Evolutionary conservation across 768 basidiomycete species (phyloP).

Genomic region (Guyanaporus albipodus): DNA sequence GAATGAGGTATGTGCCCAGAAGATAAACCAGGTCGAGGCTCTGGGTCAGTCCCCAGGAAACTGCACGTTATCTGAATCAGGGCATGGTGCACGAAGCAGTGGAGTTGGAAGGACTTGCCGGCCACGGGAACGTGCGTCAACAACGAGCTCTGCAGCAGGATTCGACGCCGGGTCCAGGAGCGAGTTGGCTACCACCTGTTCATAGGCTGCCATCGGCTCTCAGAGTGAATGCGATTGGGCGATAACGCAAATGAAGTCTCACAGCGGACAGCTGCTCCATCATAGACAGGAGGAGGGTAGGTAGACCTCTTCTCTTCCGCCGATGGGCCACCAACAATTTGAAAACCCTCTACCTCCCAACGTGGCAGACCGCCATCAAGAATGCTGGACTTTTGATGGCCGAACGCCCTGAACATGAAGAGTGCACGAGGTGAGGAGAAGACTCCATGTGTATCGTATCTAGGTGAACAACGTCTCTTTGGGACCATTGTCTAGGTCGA

Average conservation of each 20-base stretch:
- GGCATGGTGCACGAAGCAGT: background rate
- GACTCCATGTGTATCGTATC: constrained; percentile 87
- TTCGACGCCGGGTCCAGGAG: constrained; percentile 40
- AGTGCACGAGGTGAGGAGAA: constrained; percentile 91
- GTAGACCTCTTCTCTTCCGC: constrained; percentile 22
- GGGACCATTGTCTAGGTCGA: background rate
- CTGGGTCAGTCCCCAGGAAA: constrained; percentile 76
- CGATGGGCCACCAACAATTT: constrained; percentile 39
- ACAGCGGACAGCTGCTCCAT: constrained; percentile 45
- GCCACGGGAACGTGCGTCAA: constrained; percentile 85
- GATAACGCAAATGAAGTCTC: constrained; percentile 33
- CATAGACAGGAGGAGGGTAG: constrained; percentile 55
- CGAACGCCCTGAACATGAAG: constrained; percentile 93
- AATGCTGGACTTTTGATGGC: constrained; percentile 80
- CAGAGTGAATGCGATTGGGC: constrained; percentile 25
- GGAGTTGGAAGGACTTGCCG: constrained; percentile 45
- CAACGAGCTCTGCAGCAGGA: constrained; percentile 58
- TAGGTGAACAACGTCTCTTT: constrained; percentile 28
- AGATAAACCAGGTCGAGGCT: constrained; percentile 83
- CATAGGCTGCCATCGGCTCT: constrained; percentile 54
- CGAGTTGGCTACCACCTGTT: constrained; percentile 75
- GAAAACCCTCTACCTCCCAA: constrained; percentile 67
- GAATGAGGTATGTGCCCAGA: constrained; percentile 94
- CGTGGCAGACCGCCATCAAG: constrained; percentile 90
- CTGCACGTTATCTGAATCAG: constrained; percentile 38